Percentiles rank a stretch among this genome's conserved stretches.
Evolutionary conservation across 2,329 filamentous ascomycete genomes (phyloP).

Genomic region (Alternaria tenuissima): DNA sequence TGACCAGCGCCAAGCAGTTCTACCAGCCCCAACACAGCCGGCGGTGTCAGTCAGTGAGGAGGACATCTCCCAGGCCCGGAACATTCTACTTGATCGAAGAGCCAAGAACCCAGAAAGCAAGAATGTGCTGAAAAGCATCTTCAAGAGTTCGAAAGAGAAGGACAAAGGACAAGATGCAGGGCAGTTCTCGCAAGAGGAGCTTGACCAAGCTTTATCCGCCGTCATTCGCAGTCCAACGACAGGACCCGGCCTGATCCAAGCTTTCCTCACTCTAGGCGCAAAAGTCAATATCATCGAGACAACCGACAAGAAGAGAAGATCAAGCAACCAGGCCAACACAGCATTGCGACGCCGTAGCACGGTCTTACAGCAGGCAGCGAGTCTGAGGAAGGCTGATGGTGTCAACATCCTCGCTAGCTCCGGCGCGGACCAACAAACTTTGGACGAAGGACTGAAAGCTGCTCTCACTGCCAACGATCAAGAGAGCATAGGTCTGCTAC

Average conservation of each 20-base stretch:
- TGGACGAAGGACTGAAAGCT: slow-evolving; percentile 46
- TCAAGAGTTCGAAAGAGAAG: slow-evolving; percentile 48
- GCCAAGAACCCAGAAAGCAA: slow-evolving; percentile 41
- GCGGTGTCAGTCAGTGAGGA: slow-evolving; percentile 41
- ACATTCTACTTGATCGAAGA: slow-evolving; percentile 43
- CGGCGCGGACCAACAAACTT: slow-evolving; percentile 46
- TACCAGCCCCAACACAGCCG: slow-evolving; percentile 44
- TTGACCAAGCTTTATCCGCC: slow-evolving; percentile 46
- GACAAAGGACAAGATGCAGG: slow-evolving; percentile 39
- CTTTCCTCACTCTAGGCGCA: slow-evolving; percentile 44
- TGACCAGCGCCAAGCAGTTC: slow-evolving; percentile 38
- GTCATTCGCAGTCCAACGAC: slow-evolving; percentile 42
- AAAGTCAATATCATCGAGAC: slow-evolving; percentile 44
- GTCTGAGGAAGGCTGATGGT: slow-evolving; percentile 39
- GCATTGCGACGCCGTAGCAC: slow-evolving; percentile 44
- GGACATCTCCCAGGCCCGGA: slow-evolving; percentile 41
- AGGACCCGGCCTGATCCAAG: slow-evolving; percentile 44
- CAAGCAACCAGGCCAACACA: slow-evolving; percentile 27
- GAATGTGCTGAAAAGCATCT: slow-evolving; percentile 46
- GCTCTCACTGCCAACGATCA: slow-evolving; percentile 44
- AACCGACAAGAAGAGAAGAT: slow-evolving; percentile 27
- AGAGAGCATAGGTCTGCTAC: slow-evolving; percentile 42
- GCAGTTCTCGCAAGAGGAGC: slow-evolving; percentile 46
- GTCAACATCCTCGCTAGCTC: slow-evolving; percentile 44
- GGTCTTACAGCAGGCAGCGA: slow-evolving; percentile 47